Conservation (phyloP, 352 stramenopile genomes). For the Pythium coloratum region DNA sequence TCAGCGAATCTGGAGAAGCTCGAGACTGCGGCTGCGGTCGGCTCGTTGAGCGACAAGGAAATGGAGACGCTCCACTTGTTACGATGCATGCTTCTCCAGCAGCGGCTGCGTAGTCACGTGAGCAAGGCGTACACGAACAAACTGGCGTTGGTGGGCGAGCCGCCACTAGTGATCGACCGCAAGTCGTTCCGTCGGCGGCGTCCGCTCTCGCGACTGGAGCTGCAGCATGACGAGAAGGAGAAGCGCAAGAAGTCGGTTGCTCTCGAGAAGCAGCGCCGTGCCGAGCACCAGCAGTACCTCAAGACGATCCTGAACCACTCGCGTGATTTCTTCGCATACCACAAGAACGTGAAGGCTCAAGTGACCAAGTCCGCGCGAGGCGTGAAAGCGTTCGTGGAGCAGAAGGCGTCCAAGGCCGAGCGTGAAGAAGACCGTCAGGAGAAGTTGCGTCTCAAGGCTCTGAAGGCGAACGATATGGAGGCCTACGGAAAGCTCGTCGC, state of each 20-base stretch:
- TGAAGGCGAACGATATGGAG: conserved; percentile 97
- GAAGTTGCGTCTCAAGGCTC: conserved; percentile 85
- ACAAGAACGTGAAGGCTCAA: conserved; percentile 83
- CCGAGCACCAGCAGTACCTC: conserved; percentile 77
- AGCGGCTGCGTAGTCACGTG: conserved; percentile 66
- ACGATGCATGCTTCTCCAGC: conserved; percentile 71
- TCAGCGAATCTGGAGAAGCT: conserved; percentile 61
- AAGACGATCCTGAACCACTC: conserved; percentile 83
- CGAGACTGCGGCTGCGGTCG: conserved; percentile 34
- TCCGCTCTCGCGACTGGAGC: conserved; percentile 55
- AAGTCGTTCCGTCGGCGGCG: conserved; percentile 75
- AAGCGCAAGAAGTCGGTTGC: conserved; percentile 82
- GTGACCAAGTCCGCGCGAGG: conserved; percentile 64
- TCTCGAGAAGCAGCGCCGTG: conserved; percentile 80
- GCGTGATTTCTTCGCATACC: conserved; percentile 83
- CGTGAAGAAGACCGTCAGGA: conserved; percentile 87
- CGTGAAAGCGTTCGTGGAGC: conserved; percentile 78
- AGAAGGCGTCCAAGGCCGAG: conserved; percentile 74
- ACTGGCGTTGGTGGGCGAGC: conserved; percentile 66
- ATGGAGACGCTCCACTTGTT: conserved; percentile 56
- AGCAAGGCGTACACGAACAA: conserved; percentile 60
- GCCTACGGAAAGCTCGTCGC: conserved; percentile 96
- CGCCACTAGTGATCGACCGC: conserved; percentile 60
- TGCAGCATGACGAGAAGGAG: conserved; percentile 72
- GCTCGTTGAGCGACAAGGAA: conserved; percentile 41